These are phyloP conservation scores for Dryadomyces quercus-mongolicae DNA, from an alignment of 2,329 filamentous ascomycete species.

Conservation along the genomic window DNA sequence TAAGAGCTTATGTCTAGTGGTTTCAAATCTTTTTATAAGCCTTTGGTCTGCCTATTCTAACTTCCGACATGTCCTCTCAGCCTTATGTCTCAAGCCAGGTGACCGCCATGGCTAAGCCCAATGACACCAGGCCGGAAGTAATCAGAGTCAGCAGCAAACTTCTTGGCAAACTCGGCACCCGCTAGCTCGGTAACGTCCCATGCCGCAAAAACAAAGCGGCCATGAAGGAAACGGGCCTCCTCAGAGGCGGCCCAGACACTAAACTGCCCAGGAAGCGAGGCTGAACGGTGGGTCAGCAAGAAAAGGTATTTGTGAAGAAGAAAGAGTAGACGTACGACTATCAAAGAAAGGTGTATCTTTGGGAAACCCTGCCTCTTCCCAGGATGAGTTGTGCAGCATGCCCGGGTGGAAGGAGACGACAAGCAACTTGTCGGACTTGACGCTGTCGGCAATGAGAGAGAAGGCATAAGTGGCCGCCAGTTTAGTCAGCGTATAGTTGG, in stretches of 20 bases:
- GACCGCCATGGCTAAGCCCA: no score
- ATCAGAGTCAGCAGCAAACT: no score
- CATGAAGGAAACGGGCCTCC: constrained; percentile 26
- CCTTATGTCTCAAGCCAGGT: no score
- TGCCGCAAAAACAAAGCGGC: constrained; percentile 25
- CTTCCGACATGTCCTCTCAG: no score
- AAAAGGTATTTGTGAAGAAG: background rate
- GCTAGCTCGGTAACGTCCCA: constrained; percentile 30
- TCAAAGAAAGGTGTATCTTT: constrained; percentile 7
- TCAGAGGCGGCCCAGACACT: constrained; percentile 25
- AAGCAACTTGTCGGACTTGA: constrained; percentile 11
- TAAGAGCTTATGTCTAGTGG: no score
- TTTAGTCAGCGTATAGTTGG: constrained; percentile 14
- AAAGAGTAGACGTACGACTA: background rate
- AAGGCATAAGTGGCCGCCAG: constrained; percentile 9
- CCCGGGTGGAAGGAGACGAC: constrained; percentile 16
- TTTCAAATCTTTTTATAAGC: no score
- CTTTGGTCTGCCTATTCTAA: no score
- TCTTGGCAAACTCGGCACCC: background rate
- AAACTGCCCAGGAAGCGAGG: constrained; percentile 17
- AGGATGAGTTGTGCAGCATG: constrained; percentile 5
- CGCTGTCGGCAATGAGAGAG: constrained; percentile 12
- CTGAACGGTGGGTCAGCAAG: background rate
- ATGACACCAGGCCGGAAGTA: no score
- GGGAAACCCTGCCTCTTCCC: background rate